Conservation (phyloP, 345 rosid species). For the Turnera subulata region DNA sequence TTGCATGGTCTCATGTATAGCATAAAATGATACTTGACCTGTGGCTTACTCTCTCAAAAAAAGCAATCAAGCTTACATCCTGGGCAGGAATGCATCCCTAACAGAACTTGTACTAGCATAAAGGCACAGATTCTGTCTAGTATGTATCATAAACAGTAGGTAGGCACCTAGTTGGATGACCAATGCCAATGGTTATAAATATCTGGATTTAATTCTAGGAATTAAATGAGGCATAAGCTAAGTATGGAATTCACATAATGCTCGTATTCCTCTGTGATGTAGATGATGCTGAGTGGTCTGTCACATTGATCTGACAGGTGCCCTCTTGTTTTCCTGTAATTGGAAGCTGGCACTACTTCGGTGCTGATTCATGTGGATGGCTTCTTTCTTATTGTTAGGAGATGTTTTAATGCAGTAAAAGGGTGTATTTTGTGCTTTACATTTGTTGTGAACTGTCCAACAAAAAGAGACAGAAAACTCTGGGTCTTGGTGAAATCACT, state of each 20-base stretch:
- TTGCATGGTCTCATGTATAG: neutral
- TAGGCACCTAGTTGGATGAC: too few relatives aligned
- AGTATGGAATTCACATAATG: neutral
- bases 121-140: too few relatives aligned
- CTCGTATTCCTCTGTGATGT: neutral
- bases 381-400: neutral
- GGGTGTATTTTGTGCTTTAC: neutral
- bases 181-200: neutral
- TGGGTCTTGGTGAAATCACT: neutral
- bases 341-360: neutral
- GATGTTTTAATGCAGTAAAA: neutral
- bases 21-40: neutral
- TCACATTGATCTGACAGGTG: neutral
- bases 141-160: too few relatives aligned
- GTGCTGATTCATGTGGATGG: neutral
- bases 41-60: slow-evolving; percentile 3
- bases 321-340: too few relatives aligned
- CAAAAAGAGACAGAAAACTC: neutral
- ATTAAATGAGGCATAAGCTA: neutral
- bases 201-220: neutral
- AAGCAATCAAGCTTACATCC: neutral
- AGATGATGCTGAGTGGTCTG: neutral
- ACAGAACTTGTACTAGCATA: too few relatives aligned
- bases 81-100: too few relatives aligned
- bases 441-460: neutral